Conservation (phyloP, 2,329 filamentous ascomycete genomes). For the Fusarium nematophilum region DNA sequence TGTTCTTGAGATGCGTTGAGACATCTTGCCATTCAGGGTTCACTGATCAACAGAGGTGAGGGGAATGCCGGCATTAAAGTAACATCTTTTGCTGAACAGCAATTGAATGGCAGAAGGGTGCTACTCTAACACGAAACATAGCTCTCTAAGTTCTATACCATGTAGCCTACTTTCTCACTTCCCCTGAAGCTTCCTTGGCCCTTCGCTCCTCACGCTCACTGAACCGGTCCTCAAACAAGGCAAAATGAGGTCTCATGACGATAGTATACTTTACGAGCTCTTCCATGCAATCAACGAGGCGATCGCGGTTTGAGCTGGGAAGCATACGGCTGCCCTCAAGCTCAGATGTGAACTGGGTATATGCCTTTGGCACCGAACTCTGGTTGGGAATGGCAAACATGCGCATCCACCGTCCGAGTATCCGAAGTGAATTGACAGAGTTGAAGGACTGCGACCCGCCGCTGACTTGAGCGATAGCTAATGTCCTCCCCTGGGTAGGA, state of each 20-base stretch:
- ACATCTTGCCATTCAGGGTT: too few species aligned
- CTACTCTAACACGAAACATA: background rate
- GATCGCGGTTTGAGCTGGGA: slow-evolving; percentile 66
- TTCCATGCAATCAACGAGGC: slow-evolving; percentile 75
- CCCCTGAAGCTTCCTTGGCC: slow-evolving; percentile 11
- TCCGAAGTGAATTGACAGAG: slow-evolving; percentile 72
- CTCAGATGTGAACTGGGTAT: slow-evolving; percentile 66
- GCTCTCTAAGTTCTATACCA: background rate
- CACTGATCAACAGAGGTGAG: too few species aligned
- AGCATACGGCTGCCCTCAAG: slow-evolving; percentile 64
- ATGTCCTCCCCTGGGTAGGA: slow-evolving; percentile 73
- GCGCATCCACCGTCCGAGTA: slow-evolving; percentile 76
- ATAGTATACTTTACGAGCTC: slow-evolving; percentile 77
- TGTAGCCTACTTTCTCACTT: background rate
- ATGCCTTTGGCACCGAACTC: slow-evolving; percentile 71
- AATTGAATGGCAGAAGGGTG: background rate
- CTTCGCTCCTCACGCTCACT: slow-evolving; percentile 66
- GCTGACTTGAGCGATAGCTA: slow-evolving; percentile 71
- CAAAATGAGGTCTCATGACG: slow-evolving; percentile 70
- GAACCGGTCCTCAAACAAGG: slow-evolving; percentile 70
- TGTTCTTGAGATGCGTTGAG: too few species aligned
- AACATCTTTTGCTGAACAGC: too few species aligned
- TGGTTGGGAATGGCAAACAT: slow-evolving; percentile 77
- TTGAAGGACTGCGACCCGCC: slow-evolving; percentile 77
- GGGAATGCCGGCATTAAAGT: too few species aligned